A percentile compares a stretch with the other conserved stretches of the same genome.
Conservation (phyloP, 148 eudicot genomes). For the Gaultheria prostrata region DNA sequence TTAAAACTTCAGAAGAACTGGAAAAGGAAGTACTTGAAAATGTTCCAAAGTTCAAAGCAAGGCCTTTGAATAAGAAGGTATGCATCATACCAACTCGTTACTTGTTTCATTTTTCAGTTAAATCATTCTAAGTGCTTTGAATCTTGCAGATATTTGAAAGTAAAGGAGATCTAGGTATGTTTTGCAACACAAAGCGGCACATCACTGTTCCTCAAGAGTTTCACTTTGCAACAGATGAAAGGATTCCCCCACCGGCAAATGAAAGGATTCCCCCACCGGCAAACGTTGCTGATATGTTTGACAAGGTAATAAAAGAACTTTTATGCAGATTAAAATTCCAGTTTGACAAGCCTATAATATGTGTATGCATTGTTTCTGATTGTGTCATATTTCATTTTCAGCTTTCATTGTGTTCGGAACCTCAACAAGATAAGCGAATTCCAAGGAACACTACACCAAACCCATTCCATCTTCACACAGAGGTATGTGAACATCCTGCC, state of each 20-base stretch:
- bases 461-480: slow-evolving; percentile 84
- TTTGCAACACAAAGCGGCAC: slow-evolving; percentile 66
- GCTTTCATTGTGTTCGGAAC: slow-evolving; percentile 76
- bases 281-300: slow-evolving; percentile 64
- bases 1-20: slow-evolving; percentile 74
- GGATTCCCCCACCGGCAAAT: slow-evolving; percentile 68
- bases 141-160: slow-evolving; percentile 80
- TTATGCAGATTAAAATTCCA: not conserved
- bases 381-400: slow-evolving; percentile 25
- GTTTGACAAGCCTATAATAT: too few relatives aligned
- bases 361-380: not conserved
- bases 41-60: slow-evolving; percentile 85
- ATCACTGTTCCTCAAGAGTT: slow-evolving; percentile 85
- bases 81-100: not conserved
- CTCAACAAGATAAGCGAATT: slow-evolving; percentile 50
- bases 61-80: slow-evolving; percentile 91
- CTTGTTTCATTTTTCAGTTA: not conserved
- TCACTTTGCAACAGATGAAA: slow-evolving; percentile 77
- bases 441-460: slow-evolving; percentile 70
- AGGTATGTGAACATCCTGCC: slow-evolving; percentile 44
- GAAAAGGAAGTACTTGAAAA: slow-evolving; percentile 86
- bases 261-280: slow-evolving; percentile 77
- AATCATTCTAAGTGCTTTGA: not conserved
- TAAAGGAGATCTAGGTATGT: slow-evolving; percentile 81
- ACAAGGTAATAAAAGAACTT: slow-evolving; percentile 50